Evolutionary conservation across 495 filamentous ascomycete species (phyloP).

Genomic region (Penicillium angulare): DNA sequence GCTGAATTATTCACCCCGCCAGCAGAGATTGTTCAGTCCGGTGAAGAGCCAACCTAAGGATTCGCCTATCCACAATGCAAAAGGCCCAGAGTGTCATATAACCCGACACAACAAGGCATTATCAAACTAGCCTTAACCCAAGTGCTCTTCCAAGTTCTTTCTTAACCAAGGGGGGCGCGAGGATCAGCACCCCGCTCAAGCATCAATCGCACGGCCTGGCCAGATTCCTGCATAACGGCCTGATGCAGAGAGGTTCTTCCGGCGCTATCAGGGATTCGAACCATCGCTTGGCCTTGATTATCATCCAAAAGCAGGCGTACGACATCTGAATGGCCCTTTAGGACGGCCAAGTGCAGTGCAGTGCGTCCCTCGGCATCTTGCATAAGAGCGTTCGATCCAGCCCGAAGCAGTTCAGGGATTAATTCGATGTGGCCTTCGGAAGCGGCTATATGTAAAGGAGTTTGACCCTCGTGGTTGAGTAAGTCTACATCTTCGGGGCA

Average conservation of each 20-base stretch:
- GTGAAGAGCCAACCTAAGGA: background rate
- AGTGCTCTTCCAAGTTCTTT: background rate
- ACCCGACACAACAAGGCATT: background rate
- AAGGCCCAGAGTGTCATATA: too few species aligned
- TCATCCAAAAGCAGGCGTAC: background rate
- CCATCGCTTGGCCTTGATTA: background rate
- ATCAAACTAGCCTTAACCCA: too few species aligned
- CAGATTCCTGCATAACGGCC: background rate
- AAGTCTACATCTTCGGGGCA: constrained; percentile 1
- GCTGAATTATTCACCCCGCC: too few species aligned
- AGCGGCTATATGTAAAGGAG: background rate
- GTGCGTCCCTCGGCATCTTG: background rate
- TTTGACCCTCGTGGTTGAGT: background rate
- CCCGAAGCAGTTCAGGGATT: background rate
- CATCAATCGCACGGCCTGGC: background rate
- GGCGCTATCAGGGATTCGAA: background rate
- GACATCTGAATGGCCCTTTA: background rate
- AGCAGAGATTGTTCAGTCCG: background rate
- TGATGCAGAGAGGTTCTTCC: background rate
- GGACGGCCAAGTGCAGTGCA: background rate
- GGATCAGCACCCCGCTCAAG: background rate
- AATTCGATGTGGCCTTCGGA: background rate
- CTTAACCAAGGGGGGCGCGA: background rate
- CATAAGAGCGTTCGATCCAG: background rate
- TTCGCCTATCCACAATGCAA: background rate